Conservation (phyloP, 31 red algal species). For the Pterothamnion heteromorphum region DNA sequence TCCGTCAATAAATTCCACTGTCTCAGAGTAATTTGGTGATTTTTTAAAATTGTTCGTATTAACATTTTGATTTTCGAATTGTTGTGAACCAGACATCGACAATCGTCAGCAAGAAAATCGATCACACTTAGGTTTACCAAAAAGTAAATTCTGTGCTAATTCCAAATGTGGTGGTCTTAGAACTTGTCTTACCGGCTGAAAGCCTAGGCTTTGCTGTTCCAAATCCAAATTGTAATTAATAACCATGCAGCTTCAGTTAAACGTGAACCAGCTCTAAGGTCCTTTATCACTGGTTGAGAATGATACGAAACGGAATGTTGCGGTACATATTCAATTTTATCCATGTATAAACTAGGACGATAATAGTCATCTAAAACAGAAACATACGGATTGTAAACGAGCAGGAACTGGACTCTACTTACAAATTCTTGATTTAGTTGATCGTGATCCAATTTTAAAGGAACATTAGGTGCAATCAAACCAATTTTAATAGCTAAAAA, state of each 20-base stretch:
- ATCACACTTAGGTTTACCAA: constrained; percentile 21
- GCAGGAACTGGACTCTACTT: constrained; percentile 32
- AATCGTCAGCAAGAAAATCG: neutral
- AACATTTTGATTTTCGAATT: too few relatives aligned
- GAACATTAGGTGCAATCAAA: constrained; percentile 41
- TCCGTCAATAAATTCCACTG: too few relatives aligned
- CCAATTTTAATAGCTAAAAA: constrained; percentile 44
- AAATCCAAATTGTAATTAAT: constrained; percentile 36
- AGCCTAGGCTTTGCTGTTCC: constrained; percentile 22
- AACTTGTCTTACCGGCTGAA: constrained; percentile 21
- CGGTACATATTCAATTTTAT: neutral
- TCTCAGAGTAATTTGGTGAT: too few relatives aligned
- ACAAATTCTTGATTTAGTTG: constrained; percentile 41
- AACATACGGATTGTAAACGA: constrained; percentile 40
- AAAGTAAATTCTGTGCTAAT: constrained; percentile 10
- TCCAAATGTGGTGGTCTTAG: constrained; percentile 2
- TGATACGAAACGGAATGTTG: constrained; percentile 22
- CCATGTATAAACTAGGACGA: constrained; percentile 30
- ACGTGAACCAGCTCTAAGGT: constrained; percentile 28
- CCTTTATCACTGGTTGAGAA: constrained; percentile 30
- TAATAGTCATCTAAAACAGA: constrained; percentile 11
- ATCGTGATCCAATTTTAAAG: constrained; percentile 43
- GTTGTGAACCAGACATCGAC: too few relatives aligned
- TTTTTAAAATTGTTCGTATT: too few relatives aligned
- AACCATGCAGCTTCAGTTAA: constrained; percentile 14